Evolutionary conservation across 1,284 basidiomycete genomes (phyloP), one percentile per base, ranked within the genome.

Genomic region (Papiliotrema nemorosa): DNA sequence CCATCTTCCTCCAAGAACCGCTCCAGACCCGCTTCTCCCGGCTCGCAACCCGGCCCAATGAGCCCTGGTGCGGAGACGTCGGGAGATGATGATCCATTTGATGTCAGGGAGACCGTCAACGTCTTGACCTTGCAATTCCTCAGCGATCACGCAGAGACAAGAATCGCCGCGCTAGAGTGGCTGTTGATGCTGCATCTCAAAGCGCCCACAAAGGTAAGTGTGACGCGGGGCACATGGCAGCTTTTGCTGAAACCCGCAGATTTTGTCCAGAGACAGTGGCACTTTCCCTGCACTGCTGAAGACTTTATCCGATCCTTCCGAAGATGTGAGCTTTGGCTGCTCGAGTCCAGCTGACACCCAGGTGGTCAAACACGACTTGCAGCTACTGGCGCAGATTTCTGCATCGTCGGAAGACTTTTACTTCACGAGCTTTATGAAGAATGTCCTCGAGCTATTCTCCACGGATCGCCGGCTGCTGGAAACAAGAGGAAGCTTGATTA

Each of bases 141-240:
- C 70, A 93, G 90, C 72, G 92, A 97, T 72, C 90, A 91, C 67
- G 94, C 96, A 65, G 91, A 97, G 69, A 97, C 96, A 1, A 79
- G 94, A 37, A 89, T 98, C 5, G 90, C 91, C 22, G 92, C 94
- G 3, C 77, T 99, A 59, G 92, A 96, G 75, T 99, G 96, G 96
- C 78, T 99, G 27, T 85, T 97, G 45, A 99, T 99, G 96, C 77
- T 99, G 47, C 96, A 99, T 75, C 87, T 92, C 68, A 97, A 97
- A 69, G 90, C 90, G 18, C 96, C 96, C 0, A 88, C 86, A 73
- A 96, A 94, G 82, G 89, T 86, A 55, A 36, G 71, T 44, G 31
- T 26, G 12, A 35, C 3, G 55, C 35, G 13, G 14, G n/a, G 10
- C 25, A 7, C 7, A 38, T 14, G 0, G 5, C 37, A 29, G 3